These are phyloP conservation scores for Wolfiporia cocos DNA, from an alignment of 1,284 basidiomycete genomes.

Conservation along the genomic window DNA sequence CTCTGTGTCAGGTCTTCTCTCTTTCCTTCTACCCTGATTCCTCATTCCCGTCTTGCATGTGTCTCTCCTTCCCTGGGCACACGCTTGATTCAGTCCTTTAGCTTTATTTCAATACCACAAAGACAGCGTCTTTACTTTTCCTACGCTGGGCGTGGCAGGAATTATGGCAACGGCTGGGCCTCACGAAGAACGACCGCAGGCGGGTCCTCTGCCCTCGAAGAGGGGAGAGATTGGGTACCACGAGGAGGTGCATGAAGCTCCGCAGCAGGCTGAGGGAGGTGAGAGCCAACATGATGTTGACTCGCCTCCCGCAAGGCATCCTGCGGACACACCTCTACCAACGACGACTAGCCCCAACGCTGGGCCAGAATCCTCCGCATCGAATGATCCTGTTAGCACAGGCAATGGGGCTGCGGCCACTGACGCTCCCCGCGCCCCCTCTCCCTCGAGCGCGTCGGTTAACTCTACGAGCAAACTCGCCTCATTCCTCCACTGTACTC, in stretches of 20 bases:
- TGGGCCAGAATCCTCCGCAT: slow-evolving; percentile 2
- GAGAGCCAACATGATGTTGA: slow-evolving; percentile 8
- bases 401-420: slow-evolving; percentile 9
- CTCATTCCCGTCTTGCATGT: slow-evolving; percentile 13
- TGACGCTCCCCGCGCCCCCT: slow-evolving; percentile 10
- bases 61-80: slow-evolving; percentile 26
- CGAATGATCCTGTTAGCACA: slow-evolving; percentile 10
- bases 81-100: slow-evolving; percentile 26
- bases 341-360: slow-evolving; percentile 10
- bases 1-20: neutral
- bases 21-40: slow-evolving; percentile 1
- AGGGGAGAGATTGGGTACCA: slow-evolving; percentile 60
- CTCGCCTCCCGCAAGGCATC: slow-evolving; percentile 40
- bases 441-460: slow-evolving; percentile 19
- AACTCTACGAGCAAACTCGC: slow-evolving; percentile 31
- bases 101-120: slow-evolving; percentile 11
- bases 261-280: slow-evolving; percentile 12
- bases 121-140: slow-evolving; percentile 13
- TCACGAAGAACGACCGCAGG: slow-evolving; percentile 35
- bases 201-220: slow-evolving; percentile 57
- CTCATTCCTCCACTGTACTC: slow-evolving; percentile 35
- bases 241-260: slow-evolving; percentile 33
- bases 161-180: slow-evolving; percentile 17
- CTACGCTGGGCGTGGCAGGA: slow-evolving; percentile 18
- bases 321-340: slow-evolving; percentile 38